Evolutionary conservation across 2,329 filamentous ascomycete species (phyloP).

Genomic region (Cercospora nicotianae): DNA sequence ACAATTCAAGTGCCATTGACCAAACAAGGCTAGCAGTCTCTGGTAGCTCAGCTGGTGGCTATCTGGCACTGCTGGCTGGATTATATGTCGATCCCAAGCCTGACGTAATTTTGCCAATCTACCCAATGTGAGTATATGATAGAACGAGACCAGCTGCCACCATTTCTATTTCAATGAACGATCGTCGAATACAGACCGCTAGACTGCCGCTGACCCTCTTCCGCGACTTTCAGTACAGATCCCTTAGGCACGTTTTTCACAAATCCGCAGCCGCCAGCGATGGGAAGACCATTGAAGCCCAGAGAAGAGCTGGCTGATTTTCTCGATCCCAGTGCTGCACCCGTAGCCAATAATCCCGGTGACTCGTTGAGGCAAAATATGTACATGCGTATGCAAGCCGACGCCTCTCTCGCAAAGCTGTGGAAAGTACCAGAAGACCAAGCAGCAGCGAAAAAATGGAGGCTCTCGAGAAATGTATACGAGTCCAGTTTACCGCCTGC

Average conservation of each 20-base stretch:
- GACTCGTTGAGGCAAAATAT: constrained; percentile 25
- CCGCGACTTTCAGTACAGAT: constrained; percentile 28
- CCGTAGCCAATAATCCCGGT: constrained; percentile 28
- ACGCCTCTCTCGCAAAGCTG: constrained; percentile 32
- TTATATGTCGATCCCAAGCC: constrained; percentile 38
- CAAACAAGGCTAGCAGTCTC: constrained; percentile 31
- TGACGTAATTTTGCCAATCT: constrained; percentile 35
- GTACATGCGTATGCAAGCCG: constrained; percentile 35
- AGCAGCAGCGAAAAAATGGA: constrained; percentile 28
- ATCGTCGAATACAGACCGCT: background rate
- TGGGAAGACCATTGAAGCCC: constrained; percentile 21
- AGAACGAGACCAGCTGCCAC: background rate
- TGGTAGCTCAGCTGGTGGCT: constrained; percentile 36
- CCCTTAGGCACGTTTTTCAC: constrained; percentile 37
- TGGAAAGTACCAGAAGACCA: constrained; percentile 25
- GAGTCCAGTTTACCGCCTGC: constrained; percentile 28
- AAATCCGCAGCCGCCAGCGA: constrained; percentile 31
- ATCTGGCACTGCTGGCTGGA: constrained; percentile 36
- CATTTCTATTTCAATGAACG: background rate
- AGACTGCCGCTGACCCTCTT: background rate
- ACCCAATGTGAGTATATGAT: constrained; percentile 30
- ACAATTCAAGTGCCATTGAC: constrained; percentile 24
- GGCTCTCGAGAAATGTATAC: constrained; percentile 32
- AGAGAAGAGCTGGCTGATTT: constrained; percentile 25
- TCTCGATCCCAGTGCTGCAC: constrained; percentile 28